Evolutionary conservation across 2,329 filamentous ascomycete genomes (phyloP).

Genomic region (Fusarium poae): DNA sequence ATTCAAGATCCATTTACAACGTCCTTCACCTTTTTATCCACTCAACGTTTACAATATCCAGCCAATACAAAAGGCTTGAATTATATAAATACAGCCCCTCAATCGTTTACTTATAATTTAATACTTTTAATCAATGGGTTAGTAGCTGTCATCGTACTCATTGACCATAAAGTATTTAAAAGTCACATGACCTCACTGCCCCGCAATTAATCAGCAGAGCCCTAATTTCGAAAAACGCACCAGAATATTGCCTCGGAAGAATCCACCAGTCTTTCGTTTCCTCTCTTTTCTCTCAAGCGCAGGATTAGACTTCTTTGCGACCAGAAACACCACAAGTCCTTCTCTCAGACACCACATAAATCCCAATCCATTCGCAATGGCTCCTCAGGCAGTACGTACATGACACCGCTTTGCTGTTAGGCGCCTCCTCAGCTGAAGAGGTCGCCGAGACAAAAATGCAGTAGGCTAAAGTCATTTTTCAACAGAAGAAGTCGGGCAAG

Average conservation of each 20-base stretch:
- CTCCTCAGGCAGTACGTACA: slow-evolving; percentile 88
- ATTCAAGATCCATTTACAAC: not conserved
- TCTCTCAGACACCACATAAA: slow-evolving; percentile 46
- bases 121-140: not conserved
- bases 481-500: slow-evolving; percentile 76
- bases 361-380: slow-evolving; percentile 73
- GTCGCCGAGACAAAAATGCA: slow-evolving; percentile 68
- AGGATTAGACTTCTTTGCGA: slow-evolving; percentile 84
- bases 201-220: slow-evolving; percentile 42
- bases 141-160: not conserved
- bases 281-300: slow-evolving; percentile 64
- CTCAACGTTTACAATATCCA: not conserved
- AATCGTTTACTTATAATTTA: not conserved
- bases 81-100: not conserved
- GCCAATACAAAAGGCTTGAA: too few relatives aligned
- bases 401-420: slow-evolving; percentile 92
- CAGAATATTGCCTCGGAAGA: slow-evolving; percentile 37
- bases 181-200: slow-evolving; percentile 14
- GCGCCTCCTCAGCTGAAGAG: slow-evolving; percentile 57
- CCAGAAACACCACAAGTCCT: slow-evolving; percentile 47
- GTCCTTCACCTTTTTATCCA: not conserved
- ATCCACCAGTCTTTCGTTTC: slow-evolving; percentile 28
- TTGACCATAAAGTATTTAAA: not conserved
- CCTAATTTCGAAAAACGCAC: slow-evolving; percentile 56
- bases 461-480: slow-evolving; percentile 89